phyloP scores from a whole-genome alignment of 805 yeast genomes.

The Zygotorulaspora florentina region DNA sequence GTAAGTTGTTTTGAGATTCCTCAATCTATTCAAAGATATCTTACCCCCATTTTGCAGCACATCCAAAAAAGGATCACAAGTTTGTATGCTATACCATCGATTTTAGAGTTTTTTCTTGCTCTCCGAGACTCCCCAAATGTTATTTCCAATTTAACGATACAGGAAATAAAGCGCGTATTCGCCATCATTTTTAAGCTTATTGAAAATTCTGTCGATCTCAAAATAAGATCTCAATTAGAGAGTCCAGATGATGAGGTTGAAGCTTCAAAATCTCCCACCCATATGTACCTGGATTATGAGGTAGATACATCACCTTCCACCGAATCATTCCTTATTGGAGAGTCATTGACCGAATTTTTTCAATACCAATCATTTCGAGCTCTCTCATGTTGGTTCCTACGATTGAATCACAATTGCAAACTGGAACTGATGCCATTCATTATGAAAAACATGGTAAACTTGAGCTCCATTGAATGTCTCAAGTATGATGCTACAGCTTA shows the following conservation, averaged over 20 bases:
- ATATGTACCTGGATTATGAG: conserved; percentile 41
- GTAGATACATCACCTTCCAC: conserved; percentile 57
- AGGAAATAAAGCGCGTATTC: conserved; percentile 74
- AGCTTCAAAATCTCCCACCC: neutral
- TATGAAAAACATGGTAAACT: conserved; percentile 48
- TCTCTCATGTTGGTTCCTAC: conserved; percentile 67
- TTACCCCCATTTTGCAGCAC: conserved; percentile 65
- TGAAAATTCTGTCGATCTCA: conserved; percentile 58
- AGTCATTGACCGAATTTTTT: conserved; percentile 56
- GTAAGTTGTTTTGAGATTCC: conserved; percentile 82
- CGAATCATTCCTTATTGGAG: conserved; percentile 40
- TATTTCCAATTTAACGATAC: conserved; percentile 67
- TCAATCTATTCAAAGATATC: conserved; percentile 59
- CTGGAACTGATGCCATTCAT: conserved; percentile 58
- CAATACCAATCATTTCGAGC: conserved; percentile 62
- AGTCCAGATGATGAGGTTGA: neutral
- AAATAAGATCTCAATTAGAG: conserved; percentile 13
- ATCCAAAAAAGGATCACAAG: conserved; percentile 72
- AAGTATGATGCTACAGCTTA: conserved; percentile 55
- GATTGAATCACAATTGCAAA: conserved; percentile 56
- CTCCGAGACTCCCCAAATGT: conserved; percentile 62
- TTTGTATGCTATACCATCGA: conserved; percentile 64
- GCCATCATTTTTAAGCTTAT: conserved; percentile 79
- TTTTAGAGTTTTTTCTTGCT: conserved; percentile 67
- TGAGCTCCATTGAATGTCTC: conserved; percentile 36